These are phyloP conservation scores for Ormosia emarginata DNA, from an alignment of 306 rosid genomes.

Conservation along the genomic window DNA sequence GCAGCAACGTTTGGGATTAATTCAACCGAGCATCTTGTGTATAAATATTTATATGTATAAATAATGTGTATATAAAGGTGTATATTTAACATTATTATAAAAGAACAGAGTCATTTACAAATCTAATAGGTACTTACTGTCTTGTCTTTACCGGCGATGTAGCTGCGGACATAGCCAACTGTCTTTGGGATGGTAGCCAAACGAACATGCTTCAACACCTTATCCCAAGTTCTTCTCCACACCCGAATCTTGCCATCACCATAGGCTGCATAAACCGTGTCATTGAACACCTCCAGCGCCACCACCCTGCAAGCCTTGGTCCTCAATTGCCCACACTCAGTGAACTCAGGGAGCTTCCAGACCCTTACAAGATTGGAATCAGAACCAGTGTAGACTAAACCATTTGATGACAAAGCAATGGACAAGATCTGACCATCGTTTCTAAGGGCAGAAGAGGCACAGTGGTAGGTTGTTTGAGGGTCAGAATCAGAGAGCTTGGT, in stretches of 20 bases:
- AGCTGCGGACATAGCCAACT: conserved; percentile 66
- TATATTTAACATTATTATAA: no score
- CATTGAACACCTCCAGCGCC: conserved; percentile 68
- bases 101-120: background rate
- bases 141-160: conserved; percentile 75
- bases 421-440: conserved; percentile 83
- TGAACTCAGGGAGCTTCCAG: conserved; percentile 90
- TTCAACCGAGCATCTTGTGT: no score
- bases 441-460: conserved; percentile 81
- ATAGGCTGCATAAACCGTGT: conserved; percentile 84
- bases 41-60: no score
- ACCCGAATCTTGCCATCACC: conserved; percentile 78
- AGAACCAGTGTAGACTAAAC: conserved; percentile 80
- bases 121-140: conserved; percentile 37
- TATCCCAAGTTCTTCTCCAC: conserved; percentile 76
- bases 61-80: no score
- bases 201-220: conserved; percentile 63
- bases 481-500: conserved; percentile 37
- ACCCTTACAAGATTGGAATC: conserved; percentile 58
- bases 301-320: conserved; percentile 68
- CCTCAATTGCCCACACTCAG: conserved; percentile 76
- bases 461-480: conserved; percentile 53
- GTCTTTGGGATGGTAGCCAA: conserved; percentile 70
- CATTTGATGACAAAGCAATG: conserved; percentile 57
- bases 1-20: no score